Conservation (phyloP, 2,329 filamentous ascomycete species). For the Alternaria ethzedia region DNA sequence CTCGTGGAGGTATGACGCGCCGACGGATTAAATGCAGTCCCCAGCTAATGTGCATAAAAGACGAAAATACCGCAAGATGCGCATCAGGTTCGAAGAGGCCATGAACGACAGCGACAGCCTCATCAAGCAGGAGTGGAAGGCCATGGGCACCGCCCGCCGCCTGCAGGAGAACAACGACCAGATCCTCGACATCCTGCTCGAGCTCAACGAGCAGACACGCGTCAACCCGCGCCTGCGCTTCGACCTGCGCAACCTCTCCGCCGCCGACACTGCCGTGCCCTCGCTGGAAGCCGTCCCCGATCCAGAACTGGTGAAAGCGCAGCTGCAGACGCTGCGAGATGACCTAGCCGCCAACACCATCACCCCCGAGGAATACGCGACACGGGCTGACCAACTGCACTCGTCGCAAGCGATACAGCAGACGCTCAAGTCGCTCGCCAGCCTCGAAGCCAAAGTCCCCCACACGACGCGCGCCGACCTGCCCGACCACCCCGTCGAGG, state of each 20-base stretch:
- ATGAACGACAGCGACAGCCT: slow-evolving; percentile 83
- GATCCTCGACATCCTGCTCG: slow-evolving; percentile 84
- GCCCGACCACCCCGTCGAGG: slow-evolving; percentile 45
- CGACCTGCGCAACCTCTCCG: slow-evolving; percentile 63
- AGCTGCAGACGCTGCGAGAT: slow-evolving; percentile 42
- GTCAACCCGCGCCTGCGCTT: slow-evolving; percentile 77
- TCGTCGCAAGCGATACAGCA: slow-evolving; percentile 30
- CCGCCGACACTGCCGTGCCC: slow-evolving; percentile 35
- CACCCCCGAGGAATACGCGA: slow-evolving; percentile 39
- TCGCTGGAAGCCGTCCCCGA: slow-evolving; percentile 31
- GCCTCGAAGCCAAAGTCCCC: slow-evolving; percentile 50
- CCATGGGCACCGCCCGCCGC: slow-evolving; percentile 79
- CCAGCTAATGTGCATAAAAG: slow-evolving; percentile 25
- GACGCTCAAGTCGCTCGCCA: slow-evolving; percentile 42
- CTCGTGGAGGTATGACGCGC: slow-evolving; percentile 45
- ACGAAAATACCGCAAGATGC: slow-evolving; percentile 97
- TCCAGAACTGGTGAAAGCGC: slow-evolving; percentile 31
- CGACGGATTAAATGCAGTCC: background rate
- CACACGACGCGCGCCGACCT: slow-evolving; percentile 44
- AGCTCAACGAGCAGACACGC: slow-evolving; percentile 84
- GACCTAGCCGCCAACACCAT: slow-evolving; percentile 41
- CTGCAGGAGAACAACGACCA: slow-evolving; percentile 92
- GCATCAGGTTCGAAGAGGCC: slow-evolving; percentile 75
- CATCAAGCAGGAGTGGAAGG: slow-evolving; percentile 81
- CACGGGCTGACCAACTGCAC: slow-evolving; percentile 36